Conservation (phyloP, 352 stramenopile genomes). For the Pythium phragmitis region DNA sequence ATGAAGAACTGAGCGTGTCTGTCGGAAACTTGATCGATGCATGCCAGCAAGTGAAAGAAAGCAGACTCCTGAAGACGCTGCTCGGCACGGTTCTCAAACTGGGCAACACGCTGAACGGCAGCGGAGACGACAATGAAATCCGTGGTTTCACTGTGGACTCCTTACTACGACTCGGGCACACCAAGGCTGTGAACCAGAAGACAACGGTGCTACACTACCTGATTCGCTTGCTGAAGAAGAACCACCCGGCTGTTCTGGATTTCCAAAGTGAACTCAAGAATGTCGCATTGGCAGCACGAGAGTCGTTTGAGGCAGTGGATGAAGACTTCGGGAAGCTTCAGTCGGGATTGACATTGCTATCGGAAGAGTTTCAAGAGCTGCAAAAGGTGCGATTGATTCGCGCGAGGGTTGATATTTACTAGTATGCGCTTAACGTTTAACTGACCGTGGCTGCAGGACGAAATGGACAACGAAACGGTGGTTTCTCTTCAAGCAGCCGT, state of each 20-base stretch:
- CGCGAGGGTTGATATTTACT: background rate
- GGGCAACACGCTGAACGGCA: constrained; percentile 96
- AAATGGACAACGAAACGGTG: constrained; percentile 18
- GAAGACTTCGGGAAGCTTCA: constrained; percentile 66
- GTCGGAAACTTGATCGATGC: constrained; percentile 86
- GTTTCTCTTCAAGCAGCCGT: constrained; percentile 38
- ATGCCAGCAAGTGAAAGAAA: constrained; percentile 93
- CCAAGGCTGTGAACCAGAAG: constrained; percentile 97
- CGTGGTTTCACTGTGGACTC: constrained; percentile 96
- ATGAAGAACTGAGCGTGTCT: constrained; percentile 79
- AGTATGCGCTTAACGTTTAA: background rate
- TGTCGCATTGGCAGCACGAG: constrained; percentile 81
- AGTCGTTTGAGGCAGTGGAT: constrained; percentile 68
- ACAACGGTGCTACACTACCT: constrained; percentile 98
- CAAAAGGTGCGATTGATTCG: constrained; percentile 33
- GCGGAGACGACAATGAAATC: constrained; percentile 83
- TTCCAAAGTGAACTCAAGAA: constrained; percentile 90
- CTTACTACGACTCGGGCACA: constrained; percentile 90
- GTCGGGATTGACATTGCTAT: constrained; percentile 44
- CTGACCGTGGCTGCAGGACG: constrained; percentile 2
- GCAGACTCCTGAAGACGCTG: constrained; percentile 91
- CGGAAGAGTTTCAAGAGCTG: constrained; percentile 43
- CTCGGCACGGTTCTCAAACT: constrained; percentile 97
- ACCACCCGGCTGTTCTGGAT: constrained; percentile 91
- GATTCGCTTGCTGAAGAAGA: constrained; percentile 94